Evolutionary conservation across 108 stramenopile genomes (phyloP), one percentile per base, ranked within the genome.

Genomic region (Skeletonema grethae): DNA sequence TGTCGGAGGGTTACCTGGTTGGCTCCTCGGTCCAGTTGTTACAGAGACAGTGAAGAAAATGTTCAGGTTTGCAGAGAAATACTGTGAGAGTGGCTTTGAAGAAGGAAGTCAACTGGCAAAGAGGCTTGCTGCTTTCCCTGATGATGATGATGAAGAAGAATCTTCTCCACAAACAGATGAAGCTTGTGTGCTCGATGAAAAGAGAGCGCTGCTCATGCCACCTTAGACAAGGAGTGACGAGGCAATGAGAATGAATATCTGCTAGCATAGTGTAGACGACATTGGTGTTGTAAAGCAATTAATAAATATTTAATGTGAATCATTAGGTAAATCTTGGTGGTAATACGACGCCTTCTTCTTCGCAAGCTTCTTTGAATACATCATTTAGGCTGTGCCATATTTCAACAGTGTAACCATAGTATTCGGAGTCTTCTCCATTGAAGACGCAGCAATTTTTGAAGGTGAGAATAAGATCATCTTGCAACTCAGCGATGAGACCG

Each of bases 401-500:
- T 61, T 69, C 39, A 67, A 65, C 11, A 45, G 64, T 64, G 61
- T 56, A 57, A 7, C 34, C 39, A 30, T 48, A 72, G 64, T 36
- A 65, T 10, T 72, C 77, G 8, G 72, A 67, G 5, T 63, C 24
- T 16, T 65, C 60, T 45, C 81, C 86, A 80, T 95, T 95, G 66
- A 85, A 95, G 3, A 56, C 59, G 57, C 86, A 85, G 67, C 94
- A 95, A 63, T 90, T 88, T 22, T 72, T 45, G 30, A n/a, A 29
- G 41, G 85, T 81, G 20, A 87, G 73, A 15, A 88, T 84, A 0
- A 95, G 71, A 67, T 95, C 91, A 0, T 88, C 58, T 65, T 91
- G 89, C 22, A 95, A 66, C 60, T 92, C 87, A 9, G 64, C 29
- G 13, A 92, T 92, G 60, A 65, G 35, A 35, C 69, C 18, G 60